Base-by-base conservation (phyloP, 148 eudicot species). In the Rhododendron williamsianum region DNA sequence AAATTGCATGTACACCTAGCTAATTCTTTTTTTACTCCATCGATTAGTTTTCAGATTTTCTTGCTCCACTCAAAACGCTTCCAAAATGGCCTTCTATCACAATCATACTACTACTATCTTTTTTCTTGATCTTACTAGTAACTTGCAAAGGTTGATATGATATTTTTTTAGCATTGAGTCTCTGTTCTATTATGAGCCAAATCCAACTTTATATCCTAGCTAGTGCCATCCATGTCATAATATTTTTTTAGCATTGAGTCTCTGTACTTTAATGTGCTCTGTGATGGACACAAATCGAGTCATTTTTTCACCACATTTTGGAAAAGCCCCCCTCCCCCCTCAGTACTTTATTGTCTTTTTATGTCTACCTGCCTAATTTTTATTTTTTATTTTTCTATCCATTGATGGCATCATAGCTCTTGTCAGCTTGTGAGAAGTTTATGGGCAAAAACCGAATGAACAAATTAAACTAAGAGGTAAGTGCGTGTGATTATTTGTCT, bases 271-370 rank as follows among this genome's bases (percentile, higher is more conserved):
- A 30, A 33, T 65, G 63, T 83, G 63, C 78, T 45, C 4, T 6
- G 21, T 85, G 78, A 46, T 65, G 63, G 76, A 46, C 49, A 63
- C 45, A 11, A 60, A 30, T 27, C 65, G 78, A 65, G 10, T 85
- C 63, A 63, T 65, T 63, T 82, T 79, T 85, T 79, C 83, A 60
- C 76, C 76, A 63, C 46, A 45, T 10, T 35, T 23, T 19, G 11
- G 7, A 43, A 38, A 63, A 60, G 46, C 43, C 16, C 58, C 38
- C 9, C n/a, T 9, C 51, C 16, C 12, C 54, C 36, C 43, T 7
- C 0, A 41, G 45, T 6, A 74, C 18, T 77, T 84, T 25, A 23
- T 54, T 76, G 38, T 19, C 15, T 27, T 30, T 43, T 43, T 45
- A 69, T 49, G 33, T 27, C 25, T 11, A 27, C 38, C 30, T 27